Evolutionary conservation across 1,284 basidiomycete genomes (phyloP).

Genomic region (Papiliotrema fonsecae): DNA sequence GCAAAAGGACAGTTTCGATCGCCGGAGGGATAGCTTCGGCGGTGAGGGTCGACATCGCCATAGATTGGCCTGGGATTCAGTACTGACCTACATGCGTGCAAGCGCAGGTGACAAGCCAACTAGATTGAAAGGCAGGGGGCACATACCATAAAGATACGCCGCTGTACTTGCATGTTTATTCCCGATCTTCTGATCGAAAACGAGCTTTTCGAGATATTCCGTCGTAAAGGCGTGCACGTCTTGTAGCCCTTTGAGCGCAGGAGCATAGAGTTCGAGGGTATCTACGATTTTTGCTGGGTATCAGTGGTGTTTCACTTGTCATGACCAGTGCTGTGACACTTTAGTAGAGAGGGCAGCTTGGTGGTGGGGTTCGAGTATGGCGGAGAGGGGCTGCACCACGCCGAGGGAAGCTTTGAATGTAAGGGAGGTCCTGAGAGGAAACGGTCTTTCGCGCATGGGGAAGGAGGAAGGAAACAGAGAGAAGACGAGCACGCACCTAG

Average conservation of each 20-base stretch:
- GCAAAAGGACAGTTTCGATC: constrained; percentile 25
- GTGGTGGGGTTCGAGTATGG: too few relatives aligned
- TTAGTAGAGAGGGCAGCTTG: too few relatives aligned
- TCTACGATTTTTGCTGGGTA: constrained; percentile 30
- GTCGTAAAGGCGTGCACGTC: constrained; percentile 30
- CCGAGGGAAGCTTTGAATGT: too few relatives aligned
- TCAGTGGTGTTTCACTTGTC: too few relatives aligned
- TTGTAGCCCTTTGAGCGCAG: constrained; percentile 27
- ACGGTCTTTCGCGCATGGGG: too few relatives aligned
- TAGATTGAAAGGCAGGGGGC: too few relatives aligned
- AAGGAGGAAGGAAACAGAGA: too few relatives aligned
- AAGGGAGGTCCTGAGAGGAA: too few relatives aligned
- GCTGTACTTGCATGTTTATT: constrained; percentile 16
- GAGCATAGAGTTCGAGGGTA: constrained; percentile 28
- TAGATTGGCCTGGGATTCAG: constrained; percentile 21
- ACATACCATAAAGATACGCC: constrained; percentile 26
- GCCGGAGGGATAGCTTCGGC: constrained; percentile 24
- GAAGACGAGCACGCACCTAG: background rate
- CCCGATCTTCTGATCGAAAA: constrained; percentile 22
- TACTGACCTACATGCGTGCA: background rate
- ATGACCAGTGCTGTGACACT: too few relatives aligned
- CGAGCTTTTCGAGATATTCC: constrained; percentile 24
- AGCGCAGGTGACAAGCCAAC: too few relatives aligned
- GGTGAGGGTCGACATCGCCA: constrained; percentile 28
- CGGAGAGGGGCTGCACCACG: too few relatives aligned